These are phyloP conservation scores for Tylopilus orsonianus DNA, from an alignment of 1,284 basidiomycete species.

Conservation along the genomic window DNA sequence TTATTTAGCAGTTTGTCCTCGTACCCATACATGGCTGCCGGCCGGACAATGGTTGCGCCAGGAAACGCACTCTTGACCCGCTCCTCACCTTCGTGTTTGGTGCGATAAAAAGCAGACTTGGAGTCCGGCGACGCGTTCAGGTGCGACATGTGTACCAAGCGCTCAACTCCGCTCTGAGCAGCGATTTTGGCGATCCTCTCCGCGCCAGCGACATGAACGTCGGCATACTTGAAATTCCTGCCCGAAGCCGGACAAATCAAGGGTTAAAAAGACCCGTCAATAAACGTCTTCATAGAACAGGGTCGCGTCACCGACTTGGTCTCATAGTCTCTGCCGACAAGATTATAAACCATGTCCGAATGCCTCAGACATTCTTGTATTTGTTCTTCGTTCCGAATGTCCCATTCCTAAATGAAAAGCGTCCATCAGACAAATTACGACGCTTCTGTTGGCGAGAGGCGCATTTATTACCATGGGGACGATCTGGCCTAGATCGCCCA, in stretches of 20 bases:
- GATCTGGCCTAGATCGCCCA: constrained; percentile 97
- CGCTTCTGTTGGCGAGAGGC: constrained; percentile 3
- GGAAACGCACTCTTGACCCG: constrained; percentile 86
- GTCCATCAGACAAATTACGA: constrained; percentile 28
- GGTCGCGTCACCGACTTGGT: constrained; percentile 63
- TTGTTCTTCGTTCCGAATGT: constrained; percentile 48
- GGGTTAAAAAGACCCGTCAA: constrained; percentile 7
- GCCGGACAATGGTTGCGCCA: constrained; percentile 87
- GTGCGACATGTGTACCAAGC: constrained; percentile 95
- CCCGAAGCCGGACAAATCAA: constrained; percentile 22
- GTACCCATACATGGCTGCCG: constrained; percentile 84
- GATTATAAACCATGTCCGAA: constrained; percentile 76
- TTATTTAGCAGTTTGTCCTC: constrained; percentile 96
- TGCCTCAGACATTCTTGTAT: constrained; percentile 94
- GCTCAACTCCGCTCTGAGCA: constrained; percentile 75
- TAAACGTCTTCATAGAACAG: constrained; percentile 14
- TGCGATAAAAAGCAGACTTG: constrained; percentile 80
- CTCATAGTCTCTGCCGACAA: constrained; percentile 47
- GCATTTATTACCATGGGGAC: constrained; percentile 74
- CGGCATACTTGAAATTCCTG: constrained; percentile 83
- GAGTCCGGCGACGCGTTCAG: constrained; percentile 86
- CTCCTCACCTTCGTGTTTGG: constrained; percentile 91
- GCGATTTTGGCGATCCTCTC: constrained; percentile 82
- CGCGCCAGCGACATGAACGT: constrained; percentile 81
- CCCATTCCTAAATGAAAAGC: constrained; percentile 71